Percentiles rank a stretch among this genome's conserved stretches.
Conservation (phyloP, 129 eudicot genomes). For the Centella asiatica region DNA sequence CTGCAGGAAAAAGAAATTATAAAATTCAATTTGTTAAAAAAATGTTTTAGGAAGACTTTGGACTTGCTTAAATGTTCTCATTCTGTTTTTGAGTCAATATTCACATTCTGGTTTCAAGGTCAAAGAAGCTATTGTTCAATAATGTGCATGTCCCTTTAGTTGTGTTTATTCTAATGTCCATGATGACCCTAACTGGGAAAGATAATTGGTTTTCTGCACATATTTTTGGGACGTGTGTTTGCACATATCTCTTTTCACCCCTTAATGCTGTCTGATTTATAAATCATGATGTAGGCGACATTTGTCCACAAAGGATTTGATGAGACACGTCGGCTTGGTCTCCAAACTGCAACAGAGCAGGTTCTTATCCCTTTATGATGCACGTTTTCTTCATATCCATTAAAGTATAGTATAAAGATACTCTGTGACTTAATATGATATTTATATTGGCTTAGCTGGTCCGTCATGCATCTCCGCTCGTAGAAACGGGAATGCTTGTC, state of each 20-base stretch:
- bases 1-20: background rate
- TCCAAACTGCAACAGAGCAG: conserved; percentile 75
- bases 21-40: too few relatives aligned
- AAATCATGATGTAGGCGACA: conserved; percentile 45
- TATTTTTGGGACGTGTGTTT: background rate
- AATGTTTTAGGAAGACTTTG: background rate
- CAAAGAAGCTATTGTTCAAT: too few relatives aligned
- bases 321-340: conserved; percentile 94
- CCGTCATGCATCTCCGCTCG: conserved; percentile 79
- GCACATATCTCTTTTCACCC: background rate
- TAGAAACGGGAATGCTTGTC: conserved; percentile 99
- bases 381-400: background rate
- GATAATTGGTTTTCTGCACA: background rate
- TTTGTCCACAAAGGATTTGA: conserved; percentile 95
- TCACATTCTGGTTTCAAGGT: too few relatives aligned
- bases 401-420: background rate
- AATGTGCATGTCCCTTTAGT: background rate
- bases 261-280: conserved; percentile 13
- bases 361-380: conserved; percentile 19
- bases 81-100: too few relatives aligned
- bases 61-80: background rate
- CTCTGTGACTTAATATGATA: conserved; percentile 9
- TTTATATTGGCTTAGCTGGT: conserved; percentile 51
- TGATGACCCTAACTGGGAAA: too few relatives aligned
- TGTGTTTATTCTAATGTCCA: too few relatives aligned